Evolutionary conservation across 805 yeast genomes (phyloP).

Genomic region (Saccharomyces mikatae): DNA sequence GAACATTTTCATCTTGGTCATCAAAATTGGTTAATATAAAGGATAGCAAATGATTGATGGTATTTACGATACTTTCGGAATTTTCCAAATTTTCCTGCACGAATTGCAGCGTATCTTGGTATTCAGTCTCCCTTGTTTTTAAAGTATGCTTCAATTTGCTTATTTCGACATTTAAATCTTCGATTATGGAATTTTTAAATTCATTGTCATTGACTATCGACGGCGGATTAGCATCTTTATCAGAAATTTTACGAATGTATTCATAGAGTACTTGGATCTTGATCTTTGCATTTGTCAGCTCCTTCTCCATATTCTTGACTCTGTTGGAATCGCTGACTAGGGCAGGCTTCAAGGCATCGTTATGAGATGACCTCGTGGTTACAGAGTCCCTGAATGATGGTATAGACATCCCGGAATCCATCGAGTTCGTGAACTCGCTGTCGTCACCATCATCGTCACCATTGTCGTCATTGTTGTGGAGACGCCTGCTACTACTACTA

Average conservation of each 20-base stretch:
- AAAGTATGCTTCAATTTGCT: constrained; percentile 24
- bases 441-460: constrained; percentile 11
- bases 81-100: constrained; percentile 26
- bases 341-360: constrained; percentile 25
- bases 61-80: constrained; percentile 18
- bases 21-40: constrained; percentile 10
- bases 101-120: constrained; percentile 20
- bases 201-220: neutral
- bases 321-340: neutral
- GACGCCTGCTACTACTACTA: neutral
- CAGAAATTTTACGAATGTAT: constrained; percentile 15
- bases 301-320: constrained; percentile 30
- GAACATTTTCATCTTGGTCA: neutral
- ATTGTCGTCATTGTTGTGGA: constrained; percentile 10
- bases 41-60: constrained; percentile 16
- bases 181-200: constrained; percentile 1
- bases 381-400: constrained; percentile 31
- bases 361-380: constrained; percentile 11
- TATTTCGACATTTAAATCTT: constrained; percentile 17
- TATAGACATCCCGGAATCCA: constrained; percentile 16
- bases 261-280: constrained; percentile 31
- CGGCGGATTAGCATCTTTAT: neutral
- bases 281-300: constrained; percentile 36
- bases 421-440: neutral
- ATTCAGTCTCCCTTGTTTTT: constrained; percentile 18